Evolutionary conservation across 1,139 yeast genomes (phyloP), one percentile per base, ranked within the genome.

Genomic region (Protomyces inundatus): DNA sequence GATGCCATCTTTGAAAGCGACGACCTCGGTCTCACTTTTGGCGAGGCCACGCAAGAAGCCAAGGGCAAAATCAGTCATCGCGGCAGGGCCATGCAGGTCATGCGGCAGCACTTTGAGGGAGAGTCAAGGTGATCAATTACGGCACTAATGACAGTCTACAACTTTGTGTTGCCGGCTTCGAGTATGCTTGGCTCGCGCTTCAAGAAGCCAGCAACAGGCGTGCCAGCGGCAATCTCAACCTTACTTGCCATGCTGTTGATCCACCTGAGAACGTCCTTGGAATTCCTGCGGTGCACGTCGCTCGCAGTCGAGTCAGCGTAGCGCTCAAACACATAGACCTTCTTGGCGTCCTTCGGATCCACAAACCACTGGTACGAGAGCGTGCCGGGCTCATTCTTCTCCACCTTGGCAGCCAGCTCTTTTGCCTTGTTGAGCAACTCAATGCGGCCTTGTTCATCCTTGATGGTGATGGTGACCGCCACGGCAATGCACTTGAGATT

Each of bases 41-140:
- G 98, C n/a, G 97, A 93, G 76, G 84, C 95, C 93, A 85, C 82
- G 65, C 88, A 87, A 71, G 74, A 75, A 3, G 77, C 81, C 51
- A 95, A 95, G 78, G 91, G 93, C 74, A 75, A 81, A 14, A 87
- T 93, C 68, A 87, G 96, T 69, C 98, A 95, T 73, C 81, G 99
- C 72, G 90, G 80, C 71, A 85, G 81, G 74, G 98, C 98, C 0
- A 81, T 93, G 71, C 84, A 80, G 66, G 83, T 88, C 74, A 81
- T 93, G 67, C 83, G 82, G 73, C 82, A 79, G 39, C 88, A 78
- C 70, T 79, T 91, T 67, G 67, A 70, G 50, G 52, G 61, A n/a
- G 4, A 12, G n/a, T 50, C 6, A 34, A 30, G 3, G 12, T 12
- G 6, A 33, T 50, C 36, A 30, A 23, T 34, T 23, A 23, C 23